These are phyloP conservation scores for Plenodomus lindquistii DNA, from an alignment of 2,329 filamentous ascomycete genomes.

Conservation along the genomic window DNA sequence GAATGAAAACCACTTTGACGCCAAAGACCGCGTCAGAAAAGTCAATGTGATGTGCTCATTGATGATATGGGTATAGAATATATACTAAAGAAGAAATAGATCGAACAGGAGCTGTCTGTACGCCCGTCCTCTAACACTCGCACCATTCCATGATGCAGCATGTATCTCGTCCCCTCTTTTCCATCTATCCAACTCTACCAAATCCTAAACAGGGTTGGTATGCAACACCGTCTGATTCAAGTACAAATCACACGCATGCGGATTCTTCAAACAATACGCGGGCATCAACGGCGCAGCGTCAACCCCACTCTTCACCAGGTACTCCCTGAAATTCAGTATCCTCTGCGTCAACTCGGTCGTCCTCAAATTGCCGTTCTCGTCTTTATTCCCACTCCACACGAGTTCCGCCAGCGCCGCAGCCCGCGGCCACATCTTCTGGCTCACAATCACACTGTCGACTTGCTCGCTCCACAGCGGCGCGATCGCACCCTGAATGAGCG, in stretches of 20 bases:
- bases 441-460: slow-evolving; percentile 57
- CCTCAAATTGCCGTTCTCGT: slow-evolving; percentile 54
- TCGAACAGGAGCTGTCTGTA: not conserved
- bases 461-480: slow-evolving; percentile 60
- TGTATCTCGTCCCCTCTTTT: not conserved
- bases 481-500: slow-evolving; percentile 57
- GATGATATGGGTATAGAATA: not conserved
- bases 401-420: slow-evolving; percentile 61
- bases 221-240: slow-evolving; percentile 51
- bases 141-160: too few species aligned
- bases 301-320: slow-evolving; percentile 59
- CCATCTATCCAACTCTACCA: not conserved
- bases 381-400: slow-evolving; percentile 60
- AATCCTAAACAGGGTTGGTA: not conserved
- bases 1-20: too few species aligned
- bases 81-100: not conserved
- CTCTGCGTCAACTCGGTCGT: slow-evolving; percentile 59
- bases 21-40: too few species aligned
- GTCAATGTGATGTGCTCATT: not conserved
- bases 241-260: slow-evolving; percentile 61
- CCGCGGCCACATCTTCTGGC: slow-evolving; percentile 59
- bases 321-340: slow-evolving; percentile 63
- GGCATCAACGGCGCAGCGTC: slow-evolving; percentile 57
- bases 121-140: too few species aligned
- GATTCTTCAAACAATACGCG: slow-evolving; percentile 62